These are phyloP conservation scores for Boechera stricta DNA, from an alignment of 345 rosid genomes.

Conservation along the genomic window DNA sequence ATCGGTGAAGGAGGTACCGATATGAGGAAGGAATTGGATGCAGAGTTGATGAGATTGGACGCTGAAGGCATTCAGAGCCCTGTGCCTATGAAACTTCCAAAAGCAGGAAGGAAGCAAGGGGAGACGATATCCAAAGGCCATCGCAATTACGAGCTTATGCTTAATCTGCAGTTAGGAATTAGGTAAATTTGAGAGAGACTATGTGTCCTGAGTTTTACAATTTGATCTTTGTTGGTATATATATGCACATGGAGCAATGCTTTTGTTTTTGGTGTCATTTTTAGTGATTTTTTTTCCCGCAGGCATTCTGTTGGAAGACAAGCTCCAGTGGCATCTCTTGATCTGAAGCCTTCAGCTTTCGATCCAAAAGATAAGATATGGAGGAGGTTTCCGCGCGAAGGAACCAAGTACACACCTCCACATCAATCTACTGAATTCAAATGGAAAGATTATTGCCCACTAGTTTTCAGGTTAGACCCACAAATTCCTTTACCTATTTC, in stretches of 20 bases:
- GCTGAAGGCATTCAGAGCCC: slow-evolving; percentile 42
- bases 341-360: slow-evolving; percentile 87
- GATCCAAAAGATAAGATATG: slow-evolving; percentile 93
- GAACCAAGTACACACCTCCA: slow-evolving; percentile 90
- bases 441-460: slow-evolving; percentile 99
- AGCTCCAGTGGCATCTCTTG: slow-evolving; percentile 72
- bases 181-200: slow-evolving; percentile 42
- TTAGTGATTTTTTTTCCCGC: slow-evolving; percentile 23
- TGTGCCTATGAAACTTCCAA: slow-evolving; percentile 71
- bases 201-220: slow-evolving; percentile 5
- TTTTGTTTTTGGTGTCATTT: slow-evolving; percentile 18
- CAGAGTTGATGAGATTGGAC: slow-evolving; percentile 55
- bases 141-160: slow-evolving; percentile 94
- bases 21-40: slow-evolving; percentile 47
- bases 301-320: slow-evolving; percentile 94
- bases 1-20: slow-evolving; percentile 39
- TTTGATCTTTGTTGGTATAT: slow-evolving; percentile 10
- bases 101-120: slow-evolving; percentile 72
- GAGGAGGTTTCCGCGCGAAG: slow-evolving; percentile 94
- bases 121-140: slow-evolving; percentile 90
- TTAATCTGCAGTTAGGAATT: slow-evolving; percentile 83
- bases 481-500: neutral
- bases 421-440: slow-evolving; percentile 84
- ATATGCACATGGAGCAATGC: slow-evolving; percentile 3
- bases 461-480: slow-evolving; percentile 78